These are phyloP conservation scores for Harringtonia aguacate DNA, from an alignment of 2,329 filamentous ascomycete genomes.

Conservation along the genomic window DNA sequence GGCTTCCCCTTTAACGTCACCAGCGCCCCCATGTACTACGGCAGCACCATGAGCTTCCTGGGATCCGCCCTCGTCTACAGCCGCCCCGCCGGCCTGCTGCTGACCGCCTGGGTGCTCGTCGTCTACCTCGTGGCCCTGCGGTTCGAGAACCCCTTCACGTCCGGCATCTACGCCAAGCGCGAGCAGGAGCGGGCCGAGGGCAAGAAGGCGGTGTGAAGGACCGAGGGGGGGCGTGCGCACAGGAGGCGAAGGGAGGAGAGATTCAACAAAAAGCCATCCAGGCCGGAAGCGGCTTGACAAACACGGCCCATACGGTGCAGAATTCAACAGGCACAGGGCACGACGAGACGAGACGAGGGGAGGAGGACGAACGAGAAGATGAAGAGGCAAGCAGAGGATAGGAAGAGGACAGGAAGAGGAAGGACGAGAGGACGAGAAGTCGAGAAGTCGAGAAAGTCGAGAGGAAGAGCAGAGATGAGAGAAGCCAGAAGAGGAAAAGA, in stretches of 20 bases:
- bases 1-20: slow-evolving; percentile 94
- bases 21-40: slow-evolving; percentile 91
- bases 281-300: no score
- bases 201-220: slow-evolving; percentile 40
- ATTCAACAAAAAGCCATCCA: no score
- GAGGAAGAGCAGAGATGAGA: no score
- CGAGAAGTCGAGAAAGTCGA: background rate
- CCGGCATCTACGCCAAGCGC: slow-evolving; percentile 82
- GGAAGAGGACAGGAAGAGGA: background rate
- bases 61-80: slow-evolving; percentile 76
- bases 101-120: slow-evolving; percentile 64
- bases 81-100: slow-evolving; percentile 72
- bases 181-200: slow-evolving; percentile 37
- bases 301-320: no score
- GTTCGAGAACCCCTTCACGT: slow-evolving; percentile 93
- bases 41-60: slow-evolving; percentile 84
- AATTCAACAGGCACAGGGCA: no score
- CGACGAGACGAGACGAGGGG: no score
- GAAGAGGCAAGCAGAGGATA: background rate
- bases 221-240: no score
- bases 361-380: no score
- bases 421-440: no score
- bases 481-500: background rate
- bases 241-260: no score
- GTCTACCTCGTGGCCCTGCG: slow-evolving; percentile 72